These are phyloP conservation scores for Lichtheimia corymbifera DNA, from an alignment of 371 early-diverging fungal species.

Conservation along the genomic window DNA sequence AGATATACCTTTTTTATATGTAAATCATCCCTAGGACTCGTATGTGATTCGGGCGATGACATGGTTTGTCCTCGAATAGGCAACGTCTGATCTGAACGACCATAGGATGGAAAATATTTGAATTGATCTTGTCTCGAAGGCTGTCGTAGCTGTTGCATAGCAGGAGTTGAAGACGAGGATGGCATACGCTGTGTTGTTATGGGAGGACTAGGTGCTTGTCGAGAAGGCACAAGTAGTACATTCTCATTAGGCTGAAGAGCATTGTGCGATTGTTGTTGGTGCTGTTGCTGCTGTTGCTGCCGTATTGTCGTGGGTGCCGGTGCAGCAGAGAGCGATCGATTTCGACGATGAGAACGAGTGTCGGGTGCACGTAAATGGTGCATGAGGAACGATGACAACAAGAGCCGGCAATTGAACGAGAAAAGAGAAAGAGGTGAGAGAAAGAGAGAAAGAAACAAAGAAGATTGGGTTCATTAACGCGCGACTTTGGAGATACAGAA, in stretches of 20 bases:
- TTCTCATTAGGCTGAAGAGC: background rate
- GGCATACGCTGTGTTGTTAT: background rate
- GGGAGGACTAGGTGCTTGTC: conserved; percentile 5
- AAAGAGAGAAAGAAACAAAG: conserved; percentile 4
- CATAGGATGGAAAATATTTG: background rate
- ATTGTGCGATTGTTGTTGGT: background rate
- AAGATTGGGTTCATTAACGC: conserved; percentile 2
- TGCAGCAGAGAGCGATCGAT: conserved; percentile 4
- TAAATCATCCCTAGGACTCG: background rate
- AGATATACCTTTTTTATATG: conserved; percentile 1
- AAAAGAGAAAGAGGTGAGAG: conserved; percentile 6
- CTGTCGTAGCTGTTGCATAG: background rate
- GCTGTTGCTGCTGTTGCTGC: background rate
- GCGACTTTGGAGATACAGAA: background rate
- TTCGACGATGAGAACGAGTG: conserved; percentile 6
- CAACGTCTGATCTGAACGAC: background rate
- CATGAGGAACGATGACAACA: conserved; percentile 5
- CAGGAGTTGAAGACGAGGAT: conserved; percentile 5
- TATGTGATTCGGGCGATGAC: conserved; percentile 1
- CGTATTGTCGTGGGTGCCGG: background rate
- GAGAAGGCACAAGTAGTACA: background rate
- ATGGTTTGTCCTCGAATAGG: background rate
- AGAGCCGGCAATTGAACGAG: background rate
- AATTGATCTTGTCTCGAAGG: background rate
- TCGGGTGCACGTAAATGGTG: conserved; percentile 17